phyloP scores from a whole-genome alignment of 768 basidiomycete species.

The Auricularia cornea region DNA sequence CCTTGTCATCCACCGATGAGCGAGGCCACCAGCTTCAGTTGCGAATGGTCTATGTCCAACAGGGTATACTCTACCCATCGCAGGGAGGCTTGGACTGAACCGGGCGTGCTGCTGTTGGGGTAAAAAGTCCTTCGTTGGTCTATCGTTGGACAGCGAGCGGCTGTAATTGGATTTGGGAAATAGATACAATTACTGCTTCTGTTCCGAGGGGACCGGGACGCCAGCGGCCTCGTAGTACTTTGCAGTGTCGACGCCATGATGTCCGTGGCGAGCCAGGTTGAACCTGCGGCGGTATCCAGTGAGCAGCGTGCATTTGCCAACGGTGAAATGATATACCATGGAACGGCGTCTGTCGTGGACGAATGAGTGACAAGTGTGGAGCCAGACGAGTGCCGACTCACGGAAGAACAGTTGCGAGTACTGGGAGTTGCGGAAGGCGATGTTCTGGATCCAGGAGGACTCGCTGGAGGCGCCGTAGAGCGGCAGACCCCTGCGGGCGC shows the following conservation, averaged over 20 bases:
- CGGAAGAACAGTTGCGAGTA: slow-evolving; percentile 93
- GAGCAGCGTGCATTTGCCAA: background rate
- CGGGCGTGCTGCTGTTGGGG: too few species aligned
- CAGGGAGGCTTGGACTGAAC: too few species aligned
- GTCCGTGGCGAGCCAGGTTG: slow-evolving; percentile 87
- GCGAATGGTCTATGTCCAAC: too few species aligned
- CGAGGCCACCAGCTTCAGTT: too few species aligned
- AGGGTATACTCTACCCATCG: too few species aligned
- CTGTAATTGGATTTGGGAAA: background rate
- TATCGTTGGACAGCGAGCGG: background rate
- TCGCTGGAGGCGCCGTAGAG: slow-evolving; percentile 80
- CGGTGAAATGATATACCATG: slow-evolving; percentile 47
- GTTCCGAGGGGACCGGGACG: background rate
- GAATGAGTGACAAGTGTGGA: background rate
- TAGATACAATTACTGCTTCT: background rate
- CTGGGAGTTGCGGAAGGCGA: slow-evolving; percentile 80
- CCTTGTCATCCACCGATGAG: too few species aligned
- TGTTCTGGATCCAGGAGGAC: slow-evolving; percentile 76
- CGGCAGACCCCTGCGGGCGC: slow-evolving; percentile 69
- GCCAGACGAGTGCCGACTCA: slow-evolving; percentile 20
- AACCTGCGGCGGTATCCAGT: slow-evolving; percentile 49
- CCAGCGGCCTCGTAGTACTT: slow-evolving; percentile 45
- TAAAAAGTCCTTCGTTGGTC: too few species aligned
- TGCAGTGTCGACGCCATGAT: slow-evolving; percentile 76
- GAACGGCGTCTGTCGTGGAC: slow-evolving; percentile 48